A percentile compares a stretch with the other conserved stretches of the same genome.
phyloP scores from a whole-genome alignment of 1,284 basidiomycete genomes.

The Cutaneotrichosporon sp. region DNA sequence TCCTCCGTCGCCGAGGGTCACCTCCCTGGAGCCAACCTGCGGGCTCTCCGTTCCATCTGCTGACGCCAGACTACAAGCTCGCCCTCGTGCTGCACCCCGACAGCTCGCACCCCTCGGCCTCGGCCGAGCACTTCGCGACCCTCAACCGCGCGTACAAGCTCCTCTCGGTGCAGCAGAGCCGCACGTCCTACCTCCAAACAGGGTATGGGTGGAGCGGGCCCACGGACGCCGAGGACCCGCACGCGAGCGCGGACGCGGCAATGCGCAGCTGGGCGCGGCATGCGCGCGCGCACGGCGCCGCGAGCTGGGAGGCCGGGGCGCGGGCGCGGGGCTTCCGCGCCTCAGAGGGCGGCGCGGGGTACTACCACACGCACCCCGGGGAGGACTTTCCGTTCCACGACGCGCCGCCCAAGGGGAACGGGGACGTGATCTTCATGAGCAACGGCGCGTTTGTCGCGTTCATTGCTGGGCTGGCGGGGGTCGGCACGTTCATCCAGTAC shows the following conservation, averaged over 20 bases:
- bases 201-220: slow-evolving; percentile 45
- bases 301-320: slow-evolving; percentile 27
- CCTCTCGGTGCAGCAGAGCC: slow-evolving; percentile 36
- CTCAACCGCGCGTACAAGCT: slow-evolving; percentile 51
- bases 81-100: slow-evolving; percentile 53
- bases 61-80: slow-evolving; percentile 47
- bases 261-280: slow-evolving; percentile 37
- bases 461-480: slow-evolving; percentile 16
- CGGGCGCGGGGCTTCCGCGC: slow-evolving; percentile 27
- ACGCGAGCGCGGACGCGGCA: slow-evolving; percentile 24
- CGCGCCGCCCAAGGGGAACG: slow-evolving; percentile 11
- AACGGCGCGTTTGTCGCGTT: slow-evolving; percentile 20
- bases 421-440: slow-evolving; percentile 23
- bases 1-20: neutral
- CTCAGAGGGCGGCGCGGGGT: slow-evolving; percentile 27
- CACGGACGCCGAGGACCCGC: neutral
- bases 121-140: slow-evolving; percentile 45
- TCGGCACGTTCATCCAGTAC: slow-evolving; percentile 10
- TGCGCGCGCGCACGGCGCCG: slow-evolving; percentile 34
- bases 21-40: too few species aligned
- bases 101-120: slow-evolving; percentile 49
- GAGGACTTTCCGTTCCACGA: slow-evolving; percentile 21
- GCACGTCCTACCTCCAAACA: slow-evolving; percentile 42
- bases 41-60: too few species aligned
- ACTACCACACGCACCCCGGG: slow-evolving; percentile 17